Percentiles rank a stretch among this genome's conserved stretches.
Conservation (phyloP, 306 rosid species). For the Lithocarpus polystachyus region DNA sequence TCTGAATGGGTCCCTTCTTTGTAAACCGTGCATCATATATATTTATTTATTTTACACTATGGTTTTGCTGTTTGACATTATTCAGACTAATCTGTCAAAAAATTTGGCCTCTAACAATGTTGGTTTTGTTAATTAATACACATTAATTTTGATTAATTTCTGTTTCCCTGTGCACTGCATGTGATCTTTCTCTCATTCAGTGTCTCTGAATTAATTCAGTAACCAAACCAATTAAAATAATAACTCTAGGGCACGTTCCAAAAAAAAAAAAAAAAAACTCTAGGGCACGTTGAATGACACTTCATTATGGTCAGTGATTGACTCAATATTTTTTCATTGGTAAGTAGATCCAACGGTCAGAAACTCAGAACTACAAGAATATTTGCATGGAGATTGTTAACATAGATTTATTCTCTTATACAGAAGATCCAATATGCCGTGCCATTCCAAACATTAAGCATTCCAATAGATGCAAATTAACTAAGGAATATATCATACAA, state of each 20-base stretch:
- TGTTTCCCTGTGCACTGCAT: neutral
- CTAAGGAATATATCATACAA: neutral
- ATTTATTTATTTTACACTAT: neutral
- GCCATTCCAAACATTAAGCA: neutral
- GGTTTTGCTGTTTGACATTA: neutral
- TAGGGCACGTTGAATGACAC: neutral
- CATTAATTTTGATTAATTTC: neutral
- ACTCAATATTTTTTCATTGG: neutral
- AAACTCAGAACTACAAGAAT: neutral
- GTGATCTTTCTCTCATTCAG: neutral
- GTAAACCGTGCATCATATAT: neutral
- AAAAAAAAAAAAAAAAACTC: no score
- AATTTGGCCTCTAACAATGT: neutral
- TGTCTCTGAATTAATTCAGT: neutral
- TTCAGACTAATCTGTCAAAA: neutral
- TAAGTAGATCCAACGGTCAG: neutral
- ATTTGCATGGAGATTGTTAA: neutral
- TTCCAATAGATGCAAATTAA: neutral
- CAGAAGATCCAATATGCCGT: slow-evolving; percentile 5
- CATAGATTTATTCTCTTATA: neutral
- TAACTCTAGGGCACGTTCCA: no score
- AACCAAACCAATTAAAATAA: neutral
- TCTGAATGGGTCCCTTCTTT: neutral
- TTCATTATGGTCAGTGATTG: neutral
- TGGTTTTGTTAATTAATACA: neutral